Evolutionary conservation across 371 early-diverging fungal species (phyloP).

Genomic region (Batrachochytrium dendrobatidis): DNA sequence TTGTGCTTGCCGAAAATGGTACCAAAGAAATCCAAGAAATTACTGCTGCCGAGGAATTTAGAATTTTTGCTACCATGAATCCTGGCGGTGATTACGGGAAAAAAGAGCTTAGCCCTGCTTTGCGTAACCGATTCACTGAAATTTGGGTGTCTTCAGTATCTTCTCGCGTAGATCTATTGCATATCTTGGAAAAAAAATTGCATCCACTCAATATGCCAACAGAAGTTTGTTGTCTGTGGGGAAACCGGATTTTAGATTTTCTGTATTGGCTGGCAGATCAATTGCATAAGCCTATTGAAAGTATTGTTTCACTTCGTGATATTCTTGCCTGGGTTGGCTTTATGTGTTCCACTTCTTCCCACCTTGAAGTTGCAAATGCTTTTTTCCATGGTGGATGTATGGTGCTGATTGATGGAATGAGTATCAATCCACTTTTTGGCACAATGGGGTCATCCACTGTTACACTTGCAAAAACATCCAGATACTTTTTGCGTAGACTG

Average conservation of each 20-base stretch:
- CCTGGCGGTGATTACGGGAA: constrained; percentile 99
- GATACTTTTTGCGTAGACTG: constrained; percentile 9
- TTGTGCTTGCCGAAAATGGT: constrained; percentile 93
- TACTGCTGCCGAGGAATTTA: constrained; percentile 66
- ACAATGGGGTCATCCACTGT: constrained; percentile 23
- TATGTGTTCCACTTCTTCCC: constrained; percentile 37
- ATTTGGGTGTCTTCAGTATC: constrained; percentile 92
- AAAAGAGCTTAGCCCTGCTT: constrained; percentile 98
- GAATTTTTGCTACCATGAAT: constrained; percentile 99
- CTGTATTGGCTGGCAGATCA: constrained; percentile 40
- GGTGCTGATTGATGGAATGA: constrained; percentile 89
- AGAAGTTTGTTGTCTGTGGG: not conserved
- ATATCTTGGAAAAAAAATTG: constrained; percentile 60
- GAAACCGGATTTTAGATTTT: constrained; percentile 45
- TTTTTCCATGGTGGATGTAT: constrained; percentile 89
- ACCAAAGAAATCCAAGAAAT: constrained; percentile 56
- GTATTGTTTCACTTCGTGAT: constrained; percentile 77
- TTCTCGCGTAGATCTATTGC: constrained; percentile 66
- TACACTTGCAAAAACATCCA: constrained; percentile 20
- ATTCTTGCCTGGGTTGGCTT: constrained; percentile 90
- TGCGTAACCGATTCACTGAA: constrained; percentile 99
- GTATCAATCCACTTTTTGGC: constrained; percentile 79
- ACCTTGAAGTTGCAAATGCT: constrained; percentile 46
- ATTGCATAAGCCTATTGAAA: constrained; percentile 13
- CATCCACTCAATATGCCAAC: constrained; percentile 6